Conservation (phyloP, 2,329 filamentous ascomycete species). For the Zasmidium cellare region DNA sequence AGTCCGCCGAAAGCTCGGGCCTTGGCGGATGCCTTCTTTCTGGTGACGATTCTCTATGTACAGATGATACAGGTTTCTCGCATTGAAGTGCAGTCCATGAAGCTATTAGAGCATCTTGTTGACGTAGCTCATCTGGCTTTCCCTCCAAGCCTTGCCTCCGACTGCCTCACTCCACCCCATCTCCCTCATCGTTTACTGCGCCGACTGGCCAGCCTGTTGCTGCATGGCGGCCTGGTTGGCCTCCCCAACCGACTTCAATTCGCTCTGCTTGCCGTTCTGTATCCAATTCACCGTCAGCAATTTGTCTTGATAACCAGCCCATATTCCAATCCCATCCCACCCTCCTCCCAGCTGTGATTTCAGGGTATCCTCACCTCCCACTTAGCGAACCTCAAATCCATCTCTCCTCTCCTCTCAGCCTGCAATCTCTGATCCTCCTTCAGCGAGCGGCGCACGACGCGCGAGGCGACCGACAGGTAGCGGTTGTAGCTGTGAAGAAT, state of each 20-base stretch:
- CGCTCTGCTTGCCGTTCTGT: slow-evolving; percentile 96
- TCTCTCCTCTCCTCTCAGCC: slow-evolving; percentile 87
- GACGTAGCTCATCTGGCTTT: background rate
- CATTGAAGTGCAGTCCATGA: background rate
- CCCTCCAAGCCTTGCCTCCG: slow-evolving; percentile 8
- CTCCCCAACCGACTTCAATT: slow-evolving; percentile 68
- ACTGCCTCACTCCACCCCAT: background rate
- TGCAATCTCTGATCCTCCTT: slow-evolving; percentile 89
- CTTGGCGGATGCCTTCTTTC: slow-evolving; percentile 14
- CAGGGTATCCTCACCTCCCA: slow-evolving; percentile 79
- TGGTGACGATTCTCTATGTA: slow-evolving; percentile 22
- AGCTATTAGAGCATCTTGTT: background rate
- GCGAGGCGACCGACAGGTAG: slow-evolving; percentile 93
- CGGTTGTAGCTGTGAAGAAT: slow-evolving; percentile 84
- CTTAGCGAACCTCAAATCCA: slow-evolving; percentile 87
- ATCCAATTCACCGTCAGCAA: slow-evolving; percentile 20
- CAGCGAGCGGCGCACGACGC: slow-evolving; percentile 91
- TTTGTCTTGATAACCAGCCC: background rate
- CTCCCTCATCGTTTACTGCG: slow-evolving; percentile 39
- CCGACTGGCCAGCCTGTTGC: slow-evolving; percentile 41
- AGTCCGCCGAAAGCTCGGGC: slow-evolving; percentile 9
- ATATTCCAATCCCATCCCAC: background rate
- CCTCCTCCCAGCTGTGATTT: slow-evolving; percentile 92
- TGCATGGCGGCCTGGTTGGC: slow-evolving; percentile 54
- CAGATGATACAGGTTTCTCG: slow-evolving; percentile 27